Evolutionary conservation across 768 basidiomycete species (phyloP).

Genomic region (Boletus tylopilopsis): DNA sequence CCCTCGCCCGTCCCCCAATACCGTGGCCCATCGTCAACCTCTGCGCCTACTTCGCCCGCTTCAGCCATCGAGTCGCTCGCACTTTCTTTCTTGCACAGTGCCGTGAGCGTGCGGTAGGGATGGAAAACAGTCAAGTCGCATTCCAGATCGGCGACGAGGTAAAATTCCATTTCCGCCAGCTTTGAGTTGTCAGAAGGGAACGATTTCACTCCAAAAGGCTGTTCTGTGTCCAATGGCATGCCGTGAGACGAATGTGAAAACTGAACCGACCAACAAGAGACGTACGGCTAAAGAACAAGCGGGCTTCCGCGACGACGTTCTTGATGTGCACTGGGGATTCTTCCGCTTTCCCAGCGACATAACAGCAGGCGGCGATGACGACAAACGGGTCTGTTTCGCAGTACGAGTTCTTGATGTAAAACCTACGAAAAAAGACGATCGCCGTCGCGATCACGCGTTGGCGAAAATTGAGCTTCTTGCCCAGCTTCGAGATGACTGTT

Average conservation of each 20-base stretch:
- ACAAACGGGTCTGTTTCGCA: conserved; percentile 95
- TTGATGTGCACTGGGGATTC: conserved; percentile 96
- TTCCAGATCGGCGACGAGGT: conserved; percentile 93
- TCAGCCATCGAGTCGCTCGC: conserved; percentile 47
- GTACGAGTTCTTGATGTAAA: conserved; percentile 93
- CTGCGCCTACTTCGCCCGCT: conserved; percentile 49
- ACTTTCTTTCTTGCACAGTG: conserved; percentile 63
- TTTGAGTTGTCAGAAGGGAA: conserved; percentile 88
- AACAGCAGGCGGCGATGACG: conserved; percentile 90
- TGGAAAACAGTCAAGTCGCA: conserved; percentile 93
- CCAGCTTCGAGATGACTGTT: conserved; percentile 80
- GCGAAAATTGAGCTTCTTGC: conserved; percentile 75
- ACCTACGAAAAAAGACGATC: conserved; percentile 92
- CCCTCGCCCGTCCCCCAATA: conserved; percentile 84
- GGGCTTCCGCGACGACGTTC: conserved; percentile 80
- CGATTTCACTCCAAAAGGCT: conserved; percentile 69
- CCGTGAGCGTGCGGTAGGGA: conserved; percentile 85
- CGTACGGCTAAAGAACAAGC: conserved; percentile 69
- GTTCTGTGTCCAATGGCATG: conserved; percentile 34
- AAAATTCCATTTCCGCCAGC: conserved; percentile 99
- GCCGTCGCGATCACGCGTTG: conserved; percentile 94
- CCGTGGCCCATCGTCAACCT: conserved; percentile 52
- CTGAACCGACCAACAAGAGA: conserved; percentile 6
- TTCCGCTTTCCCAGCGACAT: conserved; percentile 96
- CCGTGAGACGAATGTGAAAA: background rate